Base-by-base conservation (phyloP, 2,329 filamentous ascomycete species). In the Simplicillium sp. region DNA sequence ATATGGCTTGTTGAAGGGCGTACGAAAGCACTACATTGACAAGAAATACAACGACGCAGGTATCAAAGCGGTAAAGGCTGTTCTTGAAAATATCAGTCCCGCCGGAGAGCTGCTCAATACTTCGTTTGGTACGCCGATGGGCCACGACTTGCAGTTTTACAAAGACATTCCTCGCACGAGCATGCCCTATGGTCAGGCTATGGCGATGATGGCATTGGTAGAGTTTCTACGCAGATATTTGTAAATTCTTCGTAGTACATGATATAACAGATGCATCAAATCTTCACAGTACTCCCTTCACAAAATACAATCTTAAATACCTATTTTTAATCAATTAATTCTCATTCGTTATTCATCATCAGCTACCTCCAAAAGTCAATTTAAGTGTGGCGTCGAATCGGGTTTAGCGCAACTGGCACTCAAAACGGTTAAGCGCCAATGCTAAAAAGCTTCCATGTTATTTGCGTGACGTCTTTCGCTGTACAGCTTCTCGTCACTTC, bases 111-210 rank as follows among this genome's bases (percentile, higher is more conserved):
- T 90, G 53, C 65, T 73, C 37, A 79, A 87, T 54, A 83, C 81
- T 1, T 87, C 82, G 48, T 90, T 89, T 54, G 85, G 85, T 1
- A 90, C 85, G 1, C 81, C 69, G 0, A 88, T 90, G 83, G 85
- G 85, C 0, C 68, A 76, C 48, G 72, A 73, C 43, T 58, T 88
- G 54, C 75, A 88, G 61, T 82, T 87, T 57, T 89, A 90, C 54
- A 82, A 83, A 59, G 75, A 85, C 47, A 88, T 90, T 43, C 72
- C 79, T 2, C 62, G 81, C 46, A 90, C 85, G 3, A 82, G 80
- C 50, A 90, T 89, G 85, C 85, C 84, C 7, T 89, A 89, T 51
- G 85, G 85, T 0, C 85, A 89, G 58, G 82, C 84, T 1, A 88
- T 89, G 84, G 84, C 82, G 1, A 87, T 88, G 47, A 87, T 89